phyloP scores from a whole-genome alignment of 2,329 filamentous ascomycete genomes.

The Trichothecium roseum region DNA sequence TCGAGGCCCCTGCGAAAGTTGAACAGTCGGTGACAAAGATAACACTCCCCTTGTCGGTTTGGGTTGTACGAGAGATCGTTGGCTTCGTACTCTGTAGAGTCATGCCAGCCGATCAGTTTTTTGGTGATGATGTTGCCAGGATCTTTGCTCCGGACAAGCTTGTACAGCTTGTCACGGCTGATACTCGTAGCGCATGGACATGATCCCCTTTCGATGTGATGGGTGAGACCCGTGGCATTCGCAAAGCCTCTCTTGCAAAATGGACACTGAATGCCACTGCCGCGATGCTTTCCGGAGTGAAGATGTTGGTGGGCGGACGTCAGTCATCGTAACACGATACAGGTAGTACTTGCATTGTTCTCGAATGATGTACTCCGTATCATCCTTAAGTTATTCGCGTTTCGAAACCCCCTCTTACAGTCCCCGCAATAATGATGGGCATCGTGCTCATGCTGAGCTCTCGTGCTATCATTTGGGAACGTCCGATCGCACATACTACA shows the following conservation, averaged over 20 bases:
- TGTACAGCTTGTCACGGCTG: constrained; percentile 37
- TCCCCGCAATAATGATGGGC: constrained; percentile 2
- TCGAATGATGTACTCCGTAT: not conserved
- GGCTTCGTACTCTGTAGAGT: constrained; percentile 22
- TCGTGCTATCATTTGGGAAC: constrained; percentile 1
- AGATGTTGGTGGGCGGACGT: constrained; percentile 34
- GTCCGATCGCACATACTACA: not conserved
- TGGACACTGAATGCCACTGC: constrained; percentile 34
- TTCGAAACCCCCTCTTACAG: constrained; percentile 3
- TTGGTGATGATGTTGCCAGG: constrained; percentile 37
- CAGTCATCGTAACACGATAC: not conserved
- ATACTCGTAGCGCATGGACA: constrained; percentile 35
- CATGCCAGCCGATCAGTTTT: constrained; percentile 35
- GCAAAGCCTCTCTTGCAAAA: constrained; percentile 38
- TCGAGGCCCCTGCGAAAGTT: constrained; percentile 24
- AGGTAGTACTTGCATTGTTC: too few species aligned
- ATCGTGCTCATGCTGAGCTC: constrained; percentile 4
- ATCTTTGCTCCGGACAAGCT: constrained; percentile 33
- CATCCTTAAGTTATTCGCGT: constrained; percentile 2
- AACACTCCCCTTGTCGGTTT: constrained; percentile 15
- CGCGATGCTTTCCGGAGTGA: constrained; percentile 39
- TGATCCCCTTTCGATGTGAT: constrained; percentile 46
- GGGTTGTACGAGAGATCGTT: constrained; percentile 31
- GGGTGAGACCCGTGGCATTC: constrained; percentile 40
- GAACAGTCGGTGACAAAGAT: constrained; percentile 38